These are phyloP conservation scores for Porphyrellus cyaneotinctus DNA, from an alignment of 768 basidiomycete genomes.

Conservation along the genomic window DNA sequence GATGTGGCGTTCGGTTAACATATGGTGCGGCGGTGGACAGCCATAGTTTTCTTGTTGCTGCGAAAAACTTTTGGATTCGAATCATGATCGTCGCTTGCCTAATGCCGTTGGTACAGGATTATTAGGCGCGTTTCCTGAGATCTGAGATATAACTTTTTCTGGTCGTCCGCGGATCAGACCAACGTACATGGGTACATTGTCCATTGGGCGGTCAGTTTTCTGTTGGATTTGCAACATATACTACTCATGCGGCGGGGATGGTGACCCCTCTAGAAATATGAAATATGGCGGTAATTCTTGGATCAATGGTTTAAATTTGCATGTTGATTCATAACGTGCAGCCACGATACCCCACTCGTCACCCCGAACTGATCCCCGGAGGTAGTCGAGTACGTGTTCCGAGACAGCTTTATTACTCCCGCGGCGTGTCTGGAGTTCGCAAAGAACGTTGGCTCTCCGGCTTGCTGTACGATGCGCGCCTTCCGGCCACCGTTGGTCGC, in stretches of 20 bases:
- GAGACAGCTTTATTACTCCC: slow-evolving; percentile 21
- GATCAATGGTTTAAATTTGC: background rate
- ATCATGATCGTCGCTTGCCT: slow-evolving; percentile 24
- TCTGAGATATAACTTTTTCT: slow-evolving; percentile 22
- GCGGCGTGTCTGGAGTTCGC: slow-evolving; percentile 23
- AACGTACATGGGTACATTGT: slow-evolving; percentile 4
- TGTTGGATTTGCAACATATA: slow-evolving; percentile 9
- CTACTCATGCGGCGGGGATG: background rate
- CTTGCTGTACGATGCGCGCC: slow-evolving; percentile 11
- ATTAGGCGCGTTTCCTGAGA: slow-evolving; percentile 3
- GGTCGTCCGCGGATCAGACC: slow-evolving; percentile 26
- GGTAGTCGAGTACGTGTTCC: slow-evolving; percentile 6
- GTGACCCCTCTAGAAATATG: slow-evolving; percentile 7
- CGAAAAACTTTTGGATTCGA: background rate
- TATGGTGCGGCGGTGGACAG: slow-evolving; percentile 2
- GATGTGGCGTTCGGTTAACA: slow-evolving; percentile 9
- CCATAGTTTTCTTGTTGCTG: background rate
- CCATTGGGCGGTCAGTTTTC: slow-evolving; percentile 1
- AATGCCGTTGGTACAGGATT: slow-evolving; percentile 14
- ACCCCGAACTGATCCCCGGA: slow-evolving; percentile 9
- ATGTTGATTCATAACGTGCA: background rate
- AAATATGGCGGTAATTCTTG: background rate
- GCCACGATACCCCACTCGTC: background rate
- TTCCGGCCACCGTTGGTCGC: slow-evolving; percentile 15
- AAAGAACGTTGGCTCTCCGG: slow-evolving; percentile 16